phyloP scores from a whole-genome alignment of 176 grass and related monocot genomes.

The Paspalum vaginatum region DNA sequence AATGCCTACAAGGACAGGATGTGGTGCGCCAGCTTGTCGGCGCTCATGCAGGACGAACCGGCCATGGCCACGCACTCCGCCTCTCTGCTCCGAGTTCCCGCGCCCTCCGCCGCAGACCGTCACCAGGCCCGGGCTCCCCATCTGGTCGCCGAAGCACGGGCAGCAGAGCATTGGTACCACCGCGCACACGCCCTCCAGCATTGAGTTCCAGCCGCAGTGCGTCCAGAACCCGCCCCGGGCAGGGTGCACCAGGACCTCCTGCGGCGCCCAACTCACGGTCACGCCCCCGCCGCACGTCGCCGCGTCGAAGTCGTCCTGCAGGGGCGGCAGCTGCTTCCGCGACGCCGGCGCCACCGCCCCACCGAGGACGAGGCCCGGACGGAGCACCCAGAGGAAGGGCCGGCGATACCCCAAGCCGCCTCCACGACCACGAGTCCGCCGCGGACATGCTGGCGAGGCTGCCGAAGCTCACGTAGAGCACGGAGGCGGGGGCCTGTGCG shows the following conservation, averaged over 20 bases:
- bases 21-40: background rate
- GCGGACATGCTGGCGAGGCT: constrained; percentile 36
- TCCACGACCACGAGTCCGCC: constrained; percentile 32
- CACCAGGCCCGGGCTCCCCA: constrained; percentile 18
- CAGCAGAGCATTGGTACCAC: constrained; percentile 44
- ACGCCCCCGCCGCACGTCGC: background rate
- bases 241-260: constrained; percentile 38
- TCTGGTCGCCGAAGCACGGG: constrained; percentile 47
- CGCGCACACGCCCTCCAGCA: constrained; percentile 22
- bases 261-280: constrained; percentile 43
- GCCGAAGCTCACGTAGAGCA: constrained; percentile 48
- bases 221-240: constrained; percentile 35
- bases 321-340: no score
- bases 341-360: background rate
- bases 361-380: background rate
- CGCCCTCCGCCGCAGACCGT: background rate
- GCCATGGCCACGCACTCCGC: background rate
- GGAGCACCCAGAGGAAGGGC: constrained; percentile 45
- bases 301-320: background rate
- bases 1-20: background rate
- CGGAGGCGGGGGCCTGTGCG: background rate
- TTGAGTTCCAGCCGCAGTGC: constrained; percentile 69
- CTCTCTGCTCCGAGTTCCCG: background rate
- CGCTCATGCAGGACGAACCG: background rate
- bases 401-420: constrained; percentile 26